A percentile compares a stretch with the other conserved stretches of the same genome.
phyloP scores from a whole-genome alignment of 139 green algal species.

The Chlorella sp. region DNA sequence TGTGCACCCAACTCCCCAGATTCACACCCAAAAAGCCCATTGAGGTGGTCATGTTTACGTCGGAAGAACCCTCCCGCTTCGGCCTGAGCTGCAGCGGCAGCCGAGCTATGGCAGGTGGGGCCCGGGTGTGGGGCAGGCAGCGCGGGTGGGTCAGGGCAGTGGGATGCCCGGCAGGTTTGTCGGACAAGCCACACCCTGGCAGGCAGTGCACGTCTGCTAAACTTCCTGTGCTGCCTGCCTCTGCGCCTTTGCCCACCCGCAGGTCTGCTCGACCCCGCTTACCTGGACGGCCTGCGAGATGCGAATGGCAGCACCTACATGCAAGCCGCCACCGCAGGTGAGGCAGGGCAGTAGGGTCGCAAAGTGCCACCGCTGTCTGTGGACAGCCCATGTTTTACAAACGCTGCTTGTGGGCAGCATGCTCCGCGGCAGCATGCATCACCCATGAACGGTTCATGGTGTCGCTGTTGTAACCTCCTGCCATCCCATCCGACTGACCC shows the following conservation, averaged over 20 bases:
- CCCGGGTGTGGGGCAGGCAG: background rate
- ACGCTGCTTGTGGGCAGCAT: no score
- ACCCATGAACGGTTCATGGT: no score
- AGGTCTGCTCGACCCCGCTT: slow-evolving; percentile 49
- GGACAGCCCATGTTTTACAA: no score
- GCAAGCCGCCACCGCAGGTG: slow-evolving; percentile 65
- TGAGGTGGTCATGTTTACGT: slow-evolving; percentile 97
- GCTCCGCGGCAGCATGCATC: no score
- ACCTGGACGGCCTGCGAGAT: slow-evolving; percentile 67
- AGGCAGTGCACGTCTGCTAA: background rate
- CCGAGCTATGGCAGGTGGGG: slow-evolving; percentile 73
- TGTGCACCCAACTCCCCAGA: no score
- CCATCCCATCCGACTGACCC: no score
- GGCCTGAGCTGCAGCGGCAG: slow-evolving; percentile 87
- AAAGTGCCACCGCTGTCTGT: no score
- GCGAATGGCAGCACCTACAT: slow-evolving; percentile 82
- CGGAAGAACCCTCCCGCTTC: slow-evolving; percentile 96
- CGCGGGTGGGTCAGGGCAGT: no score
- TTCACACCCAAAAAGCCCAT: slow-evolving; percentile 78
- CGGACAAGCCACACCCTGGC: no score
- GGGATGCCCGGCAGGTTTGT: background rate
- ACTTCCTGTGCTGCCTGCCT: background rate
- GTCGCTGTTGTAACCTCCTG: no score
- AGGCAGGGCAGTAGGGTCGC: background rate
- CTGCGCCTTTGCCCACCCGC: background rate